Conservation (phyloP, 495 filamentous ascomycete genomes). For the Tuber magnatum region DNA sequence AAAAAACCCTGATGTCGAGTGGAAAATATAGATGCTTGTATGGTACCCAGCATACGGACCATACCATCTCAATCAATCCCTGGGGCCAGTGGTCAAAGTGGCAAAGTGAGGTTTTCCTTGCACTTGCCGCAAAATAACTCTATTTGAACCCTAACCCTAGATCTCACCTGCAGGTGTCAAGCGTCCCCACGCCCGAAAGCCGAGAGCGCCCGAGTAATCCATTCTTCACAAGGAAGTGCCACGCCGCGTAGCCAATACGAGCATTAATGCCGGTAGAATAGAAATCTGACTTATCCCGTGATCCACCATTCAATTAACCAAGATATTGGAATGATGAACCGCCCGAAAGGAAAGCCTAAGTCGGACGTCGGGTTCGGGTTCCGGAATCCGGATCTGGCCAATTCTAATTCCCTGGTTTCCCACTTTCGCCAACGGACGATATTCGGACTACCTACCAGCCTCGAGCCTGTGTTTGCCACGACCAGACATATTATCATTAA, state of each 20-base stretch:
- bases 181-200: not conserved
- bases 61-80: not conserved
- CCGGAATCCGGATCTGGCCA: not conserved
- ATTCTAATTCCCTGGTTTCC: not conserved
- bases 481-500: not conserved
- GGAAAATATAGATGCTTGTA: too few species aligned
- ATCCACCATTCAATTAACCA: not conserved
- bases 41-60: too few species aligned
- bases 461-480: not conserved
- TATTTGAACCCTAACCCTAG: not conserved
- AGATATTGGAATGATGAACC: not conserved
- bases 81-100: not conserved
- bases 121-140: not conserved
- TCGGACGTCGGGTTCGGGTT: not conserved
- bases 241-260: not conserved
- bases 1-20: too few species aligned
- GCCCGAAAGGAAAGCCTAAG: not conserved
- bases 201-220: not conserved
- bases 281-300: not conserved
- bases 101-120: not conserved
- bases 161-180: not conserved
- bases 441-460: not conserved
- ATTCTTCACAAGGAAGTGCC: not conserved
- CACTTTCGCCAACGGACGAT: not conserved
- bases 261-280: not conserved